Percentiles rank a stretch among this genome's conserved stretches.
phyloP scores from a whole-genome alignment of 441 rosid species.

The Adansonia madagascariensis region DNA sequence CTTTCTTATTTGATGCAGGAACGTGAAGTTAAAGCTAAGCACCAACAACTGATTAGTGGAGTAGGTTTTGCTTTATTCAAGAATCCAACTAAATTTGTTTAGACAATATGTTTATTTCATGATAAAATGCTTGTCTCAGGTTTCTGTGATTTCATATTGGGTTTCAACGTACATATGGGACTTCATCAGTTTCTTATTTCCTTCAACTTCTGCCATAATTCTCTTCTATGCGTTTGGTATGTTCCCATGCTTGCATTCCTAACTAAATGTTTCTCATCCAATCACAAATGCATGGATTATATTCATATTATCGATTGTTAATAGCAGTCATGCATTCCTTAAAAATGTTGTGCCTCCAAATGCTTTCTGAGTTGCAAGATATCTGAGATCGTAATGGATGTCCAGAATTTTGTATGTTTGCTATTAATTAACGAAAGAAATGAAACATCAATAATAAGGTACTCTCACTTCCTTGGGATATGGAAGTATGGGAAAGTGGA shows the following conservation, averaged over 20 bases:
- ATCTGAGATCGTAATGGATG: constrained; percentile 5
- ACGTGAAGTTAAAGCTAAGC: constrained; percentile 97
- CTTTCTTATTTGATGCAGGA: constrained; percentile 57
- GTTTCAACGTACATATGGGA: constrained; percentile 91
- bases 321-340: constrained; percentile 12
- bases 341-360: constrained; percentile 19
- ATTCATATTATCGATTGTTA: constrained; percentile 1
- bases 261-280: constrained; percentile 4
- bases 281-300: not conserved
- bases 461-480: not conserved
- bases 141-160: constrained; percentile 94
- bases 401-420: not conserved
- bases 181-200: constrained; percentile 93
- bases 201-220: constrained; percentile 73
- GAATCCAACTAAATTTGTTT: constrained; percentile 31
- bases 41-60: constrained; percentile 96
- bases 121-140: constrained; percentile 51
- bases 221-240: constrained; percentile 91
- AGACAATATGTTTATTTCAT: constrained; percentile 15
- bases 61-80: constrained; percentile 47
- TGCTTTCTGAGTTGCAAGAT: constrained; percentile 14
- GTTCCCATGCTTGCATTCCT: constrained; percentile 27
- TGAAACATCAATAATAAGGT: constrained; percentile 1
- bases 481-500: not conserved
- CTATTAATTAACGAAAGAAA: not conserved